Conservation (phyloP, 2,329 filamentous ascomycete species). For the Coleophoma eucalyptorum region DNA sequence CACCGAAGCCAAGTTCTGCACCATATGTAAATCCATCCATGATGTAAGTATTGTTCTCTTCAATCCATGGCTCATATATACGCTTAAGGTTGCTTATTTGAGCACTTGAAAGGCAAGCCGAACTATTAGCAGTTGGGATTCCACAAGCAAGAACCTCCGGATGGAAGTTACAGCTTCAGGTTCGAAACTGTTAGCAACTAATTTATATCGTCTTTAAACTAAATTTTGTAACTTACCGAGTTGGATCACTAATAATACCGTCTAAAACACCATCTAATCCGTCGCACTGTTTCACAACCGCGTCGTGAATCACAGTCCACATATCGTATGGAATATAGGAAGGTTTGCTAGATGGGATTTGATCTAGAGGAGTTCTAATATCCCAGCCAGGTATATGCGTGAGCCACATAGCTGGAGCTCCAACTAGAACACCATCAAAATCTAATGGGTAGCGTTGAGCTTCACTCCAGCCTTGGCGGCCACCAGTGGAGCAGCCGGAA, state of each 20-base stretch:
- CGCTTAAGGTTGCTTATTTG: slow-evolving; percentile 38
- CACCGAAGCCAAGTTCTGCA: too few relatives aligned
- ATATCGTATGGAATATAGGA: neutral
- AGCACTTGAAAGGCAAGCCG: slow-evolving; percentile 36
- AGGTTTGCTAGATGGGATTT: too few relatives aligned
- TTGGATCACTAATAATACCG: slow-evolving; percentile 29
- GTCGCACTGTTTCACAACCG: slow-evolving; percentile 30
- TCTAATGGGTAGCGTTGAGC: too few relatives aligned
- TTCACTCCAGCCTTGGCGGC: slow-evolving; percentile 25
- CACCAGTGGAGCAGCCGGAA: slow-evolving; percentile 33
- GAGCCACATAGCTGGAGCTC: slow-evolving; percentile 26
- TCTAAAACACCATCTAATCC: slow-evolving; percentile 29
- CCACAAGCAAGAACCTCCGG: slow-evolving; percentile 34
- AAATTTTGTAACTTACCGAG: slow-evolving; percentile 24
- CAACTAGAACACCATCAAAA: slow-evolving; percentile 33
- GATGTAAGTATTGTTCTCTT: slow-evolving; percentile 36
- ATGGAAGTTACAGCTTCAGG: slow-evolving; percentile 29
- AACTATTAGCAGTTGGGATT: slow-evolving; percentile 34
- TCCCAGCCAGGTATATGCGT: neutral
- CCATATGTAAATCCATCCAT: slow-evolving; percentile 46
- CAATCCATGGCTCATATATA: slow-evolving; percentile 35
- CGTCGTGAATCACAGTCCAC: slow-evolving; percentile 7
- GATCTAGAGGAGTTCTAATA: too few relatives aligned
- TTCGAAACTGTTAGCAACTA: neutral
- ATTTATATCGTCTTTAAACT: neutral